Conservation (phyloP, 768 basidiomycete species). For the Auriculariales sp. region DNA sequence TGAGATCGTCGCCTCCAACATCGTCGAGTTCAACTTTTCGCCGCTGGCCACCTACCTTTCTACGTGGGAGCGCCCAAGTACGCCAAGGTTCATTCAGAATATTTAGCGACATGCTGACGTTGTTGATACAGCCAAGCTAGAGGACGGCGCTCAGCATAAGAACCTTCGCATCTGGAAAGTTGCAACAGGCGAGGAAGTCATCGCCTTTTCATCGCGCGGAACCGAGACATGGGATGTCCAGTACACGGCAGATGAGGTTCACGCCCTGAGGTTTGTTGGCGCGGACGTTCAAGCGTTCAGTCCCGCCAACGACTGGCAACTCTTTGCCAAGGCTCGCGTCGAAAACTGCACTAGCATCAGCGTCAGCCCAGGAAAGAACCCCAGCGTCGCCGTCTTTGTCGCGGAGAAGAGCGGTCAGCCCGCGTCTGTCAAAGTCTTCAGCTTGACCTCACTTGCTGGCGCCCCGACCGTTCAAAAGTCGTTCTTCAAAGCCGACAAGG, state of each 20-base stretch:
- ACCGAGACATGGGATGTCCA: constrained; percentile 85
- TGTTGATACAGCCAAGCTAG: constrained; percentile 62
- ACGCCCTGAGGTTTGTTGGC: constrained; percentile 67
- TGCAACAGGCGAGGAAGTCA: constrained; percentile 74
- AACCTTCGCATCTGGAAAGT: constrained; percentile 86
- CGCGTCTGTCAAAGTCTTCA: constrained; percentile 74
- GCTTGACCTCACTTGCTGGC: constrained; percentile 41
- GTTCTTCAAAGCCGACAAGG: constrained; percentile 80
- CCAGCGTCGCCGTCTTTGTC: constrained; percentile 81
- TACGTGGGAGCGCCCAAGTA: constrained; percentile 86
- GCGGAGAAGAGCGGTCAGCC: constrained; percentile 94
- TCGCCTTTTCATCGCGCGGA: constrained; percentile 77
- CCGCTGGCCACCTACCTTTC: constrained; percentile 87
- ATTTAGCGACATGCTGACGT: too few species aligned
- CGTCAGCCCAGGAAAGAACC: constrained; percentile 74
- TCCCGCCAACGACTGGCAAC: constrained; percentile 54
- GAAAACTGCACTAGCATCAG: constrained; percentile 69
- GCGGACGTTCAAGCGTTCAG: constrained; percentile 74
- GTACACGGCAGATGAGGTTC: constrained; percentile 79
- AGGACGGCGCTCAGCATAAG: constrained; percentile 83
- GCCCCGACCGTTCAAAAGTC: constrained; percentile 77
- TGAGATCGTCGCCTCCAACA: constrained; percentile 59
- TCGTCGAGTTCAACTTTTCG: constrained; percentile 81
- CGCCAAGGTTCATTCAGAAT: too few species aligned
- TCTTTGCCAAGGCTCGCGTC: constrained; percentile 68